These are phyloP conservation scores for Calycina herbarum DNA, from an alignment of 2,329 filamentous ascomycete genomes.

Conservation along the genomic window DNA sequence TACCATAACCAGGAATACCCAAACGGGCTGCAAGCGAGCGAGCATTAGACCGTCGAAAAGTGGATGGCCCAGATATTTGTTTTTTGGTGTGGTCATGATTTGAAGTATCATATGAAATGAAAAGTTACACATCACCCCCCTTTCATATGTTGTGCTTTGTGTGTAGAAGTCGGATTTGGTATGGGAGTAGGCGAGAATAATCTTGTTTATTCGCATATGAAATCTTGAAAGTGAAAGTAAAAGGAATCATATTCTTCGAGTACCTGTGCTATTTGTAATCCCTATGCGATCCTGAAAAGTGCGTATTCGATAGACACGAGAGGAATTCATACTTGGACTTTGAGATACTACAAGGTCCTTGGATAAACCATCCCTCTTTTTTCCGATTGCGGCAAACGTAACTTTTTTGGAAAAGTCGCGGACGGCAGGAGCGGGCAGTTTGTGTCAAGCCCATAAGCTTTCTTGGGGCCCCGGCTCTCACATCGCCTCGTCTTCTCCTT, in stretches of 20 bases:
- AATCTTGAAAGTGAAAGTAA: neutral
- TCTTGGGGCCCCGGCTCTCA: too few species aligned
- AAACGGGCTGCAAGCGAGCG: constrained; percentile 1
- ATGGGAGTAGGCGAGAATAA: neutral
- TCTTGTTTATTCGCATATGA: neutral
- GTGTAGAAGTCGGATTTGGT: neutral
- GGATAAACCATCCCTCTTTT: neutral
- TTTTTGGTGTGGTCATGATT: neutral
- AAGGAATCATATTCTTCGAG: too few species aligned
- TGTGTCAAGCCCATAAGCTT: too few species aligned
- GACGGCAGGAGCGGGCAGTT: too few species aligned
- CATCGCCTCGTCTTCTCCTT: too few species aligned
- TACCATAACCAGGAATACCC: constrained; percentile 9
- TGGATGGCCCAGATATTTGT: neutral
- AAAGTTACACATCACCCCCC: neutral
- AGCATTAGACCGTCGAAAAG: neutral
- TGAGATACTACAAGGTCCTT: neutral
- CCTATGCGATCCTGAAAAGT: too few species aligned
- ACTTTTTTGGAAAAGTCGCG: neutral
- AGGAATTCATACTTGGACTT: neutral
- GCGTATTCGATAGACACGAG: neutral
- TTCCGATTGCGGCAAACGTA: neutral
- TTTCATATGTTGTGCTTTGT: neutral
- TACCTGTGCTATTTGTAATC: too few species aligned
- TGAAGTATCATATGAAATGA: neutral